A percentile compares a stretch with the other conserved stretches of the same genome.
These are phyloP conservation scores for Zygnema cylindricum DNA, from an alignment of 139 green algal species.

Conservation along the genomic window DNA sequence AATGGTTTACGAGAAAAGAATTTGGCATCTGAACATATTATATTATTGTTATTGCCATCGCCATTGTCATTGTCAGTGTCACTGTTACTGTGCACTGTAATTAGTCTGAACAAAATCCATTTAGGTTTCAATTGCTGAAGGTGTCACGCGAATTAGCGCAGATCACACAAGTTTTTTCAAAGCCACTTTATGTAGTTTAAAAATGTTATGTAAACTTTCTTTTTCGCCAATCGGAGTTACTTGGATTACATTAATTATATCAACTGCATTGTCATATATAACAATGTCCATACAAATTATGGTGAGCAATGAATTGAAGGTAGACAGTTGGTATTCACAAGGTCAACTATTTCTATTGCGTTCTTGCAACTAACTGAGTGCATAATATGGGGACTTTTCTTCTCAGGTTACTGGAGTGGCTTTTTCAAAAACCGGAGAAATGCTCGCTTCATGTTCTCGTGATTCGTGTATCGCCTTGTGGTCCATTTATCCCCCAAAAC, in stretches of 20 bases:
- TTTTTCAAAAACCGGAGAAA: neutral
- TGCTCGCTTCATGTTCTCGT: neutral
- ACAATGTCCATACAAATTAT: neutral
- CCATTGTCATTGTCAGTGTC: too few relatives aligned
- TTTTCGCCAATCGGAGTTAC: neutral
- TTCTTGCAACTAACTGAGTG: neutral
- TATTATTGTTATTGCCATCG: too few relatives aligned
- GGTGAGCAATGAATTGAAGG: neutral
- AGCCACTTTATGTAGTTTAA: neutral
- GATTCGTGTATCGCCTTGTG: slow-evolving; percentile 18
- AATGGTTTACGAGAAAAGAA: too few relatives aligned
- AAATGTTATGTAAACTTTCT: neutral
- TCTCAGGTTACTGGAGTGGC: slow-evolving; percentile 7
- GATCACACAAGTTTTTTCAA: neutral
- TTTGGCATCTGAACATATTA: too few relatives aligned
- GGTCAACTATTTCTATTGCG: neutral
- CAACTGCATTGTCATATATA: neutral
- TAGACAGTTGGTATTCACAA: neutral
- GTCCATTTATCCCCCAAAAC: slow-evolving; percentile 15
- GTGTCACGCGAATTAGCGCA: neutral
- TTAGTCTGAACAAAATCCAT: too few relatives aligned
- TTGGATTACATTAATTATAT: neutral
- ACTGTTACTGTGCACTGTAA: too few relatives aligned
- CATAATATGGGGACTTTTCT: neutral
- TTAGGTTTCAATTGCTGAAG: neutral